Conservation (phyloP, 176 grass and related monocot species). For the Metroxylon sagu region DNA sequence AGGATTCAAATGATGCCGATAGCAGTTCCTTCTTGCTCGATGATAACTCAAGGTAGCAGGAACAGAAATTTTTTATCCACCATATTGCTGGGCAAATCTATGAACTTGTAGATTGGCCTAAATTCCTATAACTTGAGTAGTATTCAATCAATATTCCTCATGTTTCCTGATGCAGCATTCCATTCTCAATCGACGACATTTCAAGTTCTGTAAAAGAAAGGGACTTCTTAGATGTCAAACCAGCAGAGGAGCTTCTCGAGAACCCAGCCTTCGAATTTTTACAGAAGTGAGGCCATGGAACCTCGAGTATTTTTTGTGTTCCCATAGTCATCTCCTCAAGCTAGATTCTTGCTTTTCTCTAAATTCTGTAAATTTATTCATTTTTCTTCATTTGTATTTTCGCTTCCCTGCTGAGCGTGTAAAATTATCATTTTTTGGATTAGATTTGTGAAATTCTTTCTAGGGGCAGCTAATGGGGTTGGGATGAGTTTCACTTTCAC, state of each 20-base stretch:
- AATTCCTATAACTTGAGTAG: background rate
- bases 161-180: constrained; percentile 59
- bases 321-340: constrained; percentile 7
- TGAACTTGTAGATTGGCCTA: background rate
- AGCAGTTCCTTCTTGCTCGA: constrained; percentile 21
- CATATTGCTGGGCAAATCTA: no score
- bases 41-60: constrained; percentile 22
- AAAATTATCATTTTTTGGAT: constrained; percentile 18
- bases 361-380: background rate
- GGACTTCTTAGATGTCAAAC: constrained; percentile 3
- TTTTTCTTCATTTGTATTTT: constrained; percentile 12
- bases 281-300: background rate
- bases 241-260: background rate
- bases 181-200: constrained; percentile 89
- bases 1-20: constrained; percentile 22
- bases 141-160: constrained; percentile 4
- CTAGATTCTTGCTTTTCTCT: constrained; percentile 30
- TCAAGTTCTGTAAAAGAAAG: constrained; percentile 77
- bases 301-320: background rate
- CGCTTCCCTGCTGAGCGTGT: constrained; percentile 20
- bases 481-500: constrained; percentile 5
- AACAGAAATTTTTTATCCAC: background rate
- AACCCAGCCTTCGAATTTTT: constrained; percentile 10
- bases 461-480: constrained; percentile 48
- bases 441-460: constrained; percentile 39